Conservation (phyloP, 108 stramenopile genomes). For the Conticribra weissflogii region DNA sequence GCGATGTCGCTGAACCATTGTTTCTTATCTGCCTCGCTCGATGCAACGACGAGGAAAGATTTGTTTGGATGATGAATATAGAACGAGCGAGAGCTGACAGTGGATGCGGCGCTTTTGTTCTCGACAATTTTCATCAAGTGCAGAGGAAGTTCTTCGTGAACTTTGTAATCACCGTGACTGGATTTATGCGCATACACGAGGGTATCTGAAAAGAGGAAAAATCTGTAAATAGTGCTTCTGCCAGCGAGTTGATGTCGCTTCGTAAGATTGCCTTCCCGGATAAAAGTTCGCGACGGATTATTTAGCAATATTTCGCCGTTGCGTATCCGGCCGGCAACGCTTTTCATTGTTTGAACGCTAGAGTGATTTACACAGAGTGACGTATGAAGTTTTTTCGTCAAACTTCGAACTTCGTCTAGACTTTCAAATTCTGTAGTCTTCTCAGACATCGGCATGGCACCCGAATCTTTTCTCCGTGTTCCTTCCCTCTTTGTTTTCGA, state of each 20-base stretch:
- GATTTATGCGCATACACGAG: conserved; percentile 54
- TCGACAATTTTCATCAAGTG: conserved; percentile 88
- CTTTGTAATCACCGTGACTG: conserved; percentile 49
- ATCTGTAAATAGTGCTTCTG: conserved; percentile 72
- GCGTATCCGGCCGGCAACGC: conserved; percentile 67
- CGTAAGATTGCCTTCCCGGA: conserved; percentile 85
- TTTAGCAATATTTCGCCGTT: conserved; percentile 81
- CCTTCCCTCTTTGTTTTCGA: conserved; percentile 39
- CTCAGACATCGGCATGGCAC: conserved; percentile 7
- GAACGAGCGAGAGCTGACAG: conserved; percentile 68
- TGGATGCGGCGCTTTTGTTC: conserved; percentile 31
- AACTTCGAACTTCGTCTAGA: conserved; percentile 52
- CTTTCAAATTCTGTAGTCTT: conserved; percentile 52
- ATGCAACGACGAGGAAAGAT: conserved; percentile 80
- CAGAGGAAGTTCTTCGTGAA: conserved; percentile 90
- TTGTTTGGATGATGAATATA: conserved; percentile 93
- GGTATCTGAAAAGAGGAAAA: conserved; percentile 94
- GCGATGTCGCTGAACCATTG: conserved; percentile 67
- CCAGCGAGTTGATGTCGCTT: conserved; percentile 84
- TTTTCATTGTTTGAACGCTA: conserved; percentile 59
- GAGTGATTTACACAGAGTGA: conserved; percentile 53
- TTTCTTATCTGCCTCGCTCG: conserved; percentile 52
- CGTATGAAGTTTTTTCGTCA: conserved; percentile 63
- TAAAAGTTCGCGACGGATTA: conserved; percentile 79
- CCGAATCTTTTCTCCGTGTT: background rate